These are phyloP conservation scores for Elongisporangium senticosum DNA, from an alignment of 352 stramenopile species.

Conservation along the genomic window DNA sequence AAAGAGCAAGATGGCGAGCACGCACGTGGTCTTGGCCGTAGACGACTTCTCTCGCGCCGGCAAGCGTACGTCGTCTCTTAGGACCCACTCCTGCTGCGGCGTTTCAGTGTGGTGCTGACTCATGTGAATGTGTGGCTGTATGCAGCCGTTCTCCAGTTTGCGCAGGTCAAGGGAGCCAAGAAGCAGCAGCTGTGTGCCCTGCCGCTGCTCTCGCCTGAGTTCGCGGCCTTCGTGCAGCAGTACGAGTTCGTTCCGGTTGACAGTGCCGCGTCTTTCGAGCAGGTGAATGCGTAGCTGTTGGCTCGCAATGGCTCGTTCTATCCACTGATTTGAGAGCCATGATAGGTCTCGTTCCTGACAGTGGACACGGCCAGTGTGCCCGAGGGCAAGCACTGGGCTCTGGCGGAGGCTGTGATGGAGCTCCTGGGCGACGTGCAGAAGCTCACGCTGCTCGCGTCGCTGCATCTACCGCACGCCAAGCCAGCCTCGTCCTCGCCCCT, in stretches of 20 bases:
- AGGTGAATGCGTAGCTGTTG: not conserved
- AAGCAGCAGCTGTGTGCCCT: not conserved
- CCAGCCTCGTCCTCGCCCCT: conserved; percentile 12
- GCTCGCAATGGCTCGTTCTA: not conserved
- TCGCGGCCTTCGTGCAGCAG: conserved; percentile 7
- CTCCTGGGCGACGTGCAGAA: conserved; percentile 27
- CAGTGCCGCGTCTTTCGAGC: not conserved
- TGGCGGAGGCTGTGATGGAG: conserved; percentile 39
- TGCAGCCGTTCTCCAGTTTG: conserved; percentile 32
- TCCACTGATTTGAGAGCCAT: not conserved
- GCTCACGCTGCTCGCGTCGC: conserved; percentile 39
- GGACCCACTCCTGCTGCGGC: not conserved
- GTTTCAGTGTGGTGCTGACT: not conserved
- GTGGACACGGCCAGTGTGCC: conserved; percentile 25
- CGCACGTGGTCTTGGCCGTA: conserved; percentile 51
- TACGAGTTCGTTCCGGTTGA: conserved; percentile 4
- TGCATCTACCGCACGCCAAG: conserved; percentile 62
- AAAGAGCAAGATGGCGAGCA: not conserved
- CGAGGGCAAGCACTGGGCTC: conserved; percentile 23
- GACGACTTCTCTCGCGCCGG: conserved; percentile 64
- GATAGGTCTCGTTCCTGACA: conserved; percentile 23
- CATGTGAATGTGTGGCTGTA: not conserved
- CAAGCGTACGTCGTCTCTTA: conserved; percentile 26
- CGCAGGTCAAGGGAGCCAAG: conserved; percentile 12
- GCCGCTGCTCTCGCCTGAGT: conserved; percentile 3